Base-by-base conservation (phyloP, 1,284 basidiomycete genomes). In the Puccinia brachypodii region DNA sequence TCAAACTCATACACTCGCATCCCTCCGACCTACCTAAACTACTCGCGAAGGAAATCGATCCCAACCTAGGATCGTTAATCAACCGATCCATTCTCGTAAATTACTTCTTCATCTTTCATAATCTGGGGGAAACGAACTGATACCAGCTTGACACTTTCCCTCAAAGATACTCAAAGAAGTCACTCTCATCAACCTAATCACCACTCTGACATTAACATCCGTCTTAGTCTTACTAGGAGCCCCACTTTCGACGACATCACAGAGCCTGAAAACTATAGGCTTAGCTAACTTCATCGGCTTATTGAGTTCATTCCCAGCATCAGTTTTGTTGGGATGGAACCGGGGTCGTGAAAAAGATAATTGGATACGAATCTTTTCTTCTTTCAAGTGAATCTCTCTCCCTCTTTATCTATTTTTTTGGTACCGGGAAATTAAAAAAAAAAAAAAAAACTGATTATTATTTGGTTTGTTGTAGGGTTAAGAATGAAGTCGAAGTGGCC, bases 311-410 rank as follows among this genome's bases (percentile, higher is more conserved):
- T 92, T 92, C 84, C 88, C 92, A 0, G 90, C 93, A 8, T 89
- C 91, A 0, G 92, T 92, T 84, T 88, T 91, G 0, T 88, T 94
- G n/a, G 92, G 93, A 11, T 84, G 90, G 82, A 72, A 83, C 83
- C 56, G n/a, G 60, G 40, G 50, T 81, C 6, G 80, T 83, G 64
- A 85, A 87, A 13, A 88, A 85, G 83, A 84, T 85, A 74, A 56
- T 36, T 93, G 94, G 91, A 89, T 91, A 47, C 89, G 92, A 66
- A 88, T 96, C 42, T 94, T 95, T 85, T 92, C 90, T 74, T 91
- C 94, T 83, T 88, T 92, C 83, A 89, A 89, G 94, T 95, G 84
- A 85, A 93, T 19, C 16, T 28, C n/a, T 36, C 9, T 33, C 71
- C 76, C 11, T 36, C 72, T 47, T 42, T 38, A 50, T 38, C 72